phyloP scores from a whole-genome alignment of 2,329 filamentous ascomycete genomes.

The Alternaria sp. region DNA sequence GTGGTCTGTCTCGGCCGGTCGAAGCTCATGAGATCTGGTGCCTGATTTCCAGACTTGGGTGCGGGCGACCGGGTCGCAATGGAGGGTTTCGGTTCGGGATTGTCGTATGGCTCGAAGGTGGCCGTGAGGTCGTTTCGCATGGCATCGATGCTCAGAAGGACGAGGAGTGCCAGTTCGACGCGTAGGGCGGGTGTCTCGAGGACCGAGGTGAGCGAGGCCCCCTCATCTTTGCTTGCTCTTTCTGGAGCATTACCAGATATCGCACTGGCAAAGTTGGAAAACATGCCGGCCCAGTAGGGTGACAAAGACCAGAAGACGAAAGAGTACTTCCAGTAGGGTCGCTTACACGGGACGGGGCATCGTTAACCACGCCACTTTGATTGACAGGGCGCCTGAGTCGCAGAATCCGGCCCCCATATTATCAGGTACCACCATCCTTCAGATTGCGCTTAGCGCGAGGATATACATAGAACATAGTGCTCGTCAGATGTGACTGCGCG shows the following conservation, averaged over 20 bases:
- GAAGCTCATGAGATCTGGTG: constrained; percentile 40
- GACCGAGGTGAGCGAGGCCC: constrained; percentile 43
- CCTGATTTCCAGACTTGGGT: constrained; percentile 12
- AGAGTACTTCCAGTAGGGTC: neutral
- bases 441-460: neutral
- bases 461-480: neutral
- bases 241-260: constrained; percentile 1
- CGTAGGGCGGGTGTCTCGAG: constrained; percentile 52
- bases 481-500: neutral
- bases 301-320: neutral
- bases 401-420: neutral
- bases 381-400: constrained; percentile 1
- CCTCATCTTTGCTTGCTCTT: constrained; percentile 27
- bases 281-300: neutral
- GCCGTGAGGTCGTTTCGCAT: constrained; percentile 48
- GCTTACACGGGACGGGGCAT: neutral
- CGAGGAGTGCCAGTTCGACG: constrained; percentile 53
- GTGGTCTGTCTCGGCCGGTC: constrained; percentile 37
- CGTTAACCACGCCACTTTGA: neutral
- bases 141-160: constrained; percentile 53
- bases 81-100: constrained; percentile 18
- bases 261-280: constrained; percentile 1
- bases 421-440: neutral
- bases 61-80: constrained; percentile 2
- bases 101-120: constrained; percentile 34